Evolutionary conservation across 768 basidiomycete genomes (phyloP), one percentile per base, ranked within the genome.

Genomic region (Agaricus blazei): DNA sequence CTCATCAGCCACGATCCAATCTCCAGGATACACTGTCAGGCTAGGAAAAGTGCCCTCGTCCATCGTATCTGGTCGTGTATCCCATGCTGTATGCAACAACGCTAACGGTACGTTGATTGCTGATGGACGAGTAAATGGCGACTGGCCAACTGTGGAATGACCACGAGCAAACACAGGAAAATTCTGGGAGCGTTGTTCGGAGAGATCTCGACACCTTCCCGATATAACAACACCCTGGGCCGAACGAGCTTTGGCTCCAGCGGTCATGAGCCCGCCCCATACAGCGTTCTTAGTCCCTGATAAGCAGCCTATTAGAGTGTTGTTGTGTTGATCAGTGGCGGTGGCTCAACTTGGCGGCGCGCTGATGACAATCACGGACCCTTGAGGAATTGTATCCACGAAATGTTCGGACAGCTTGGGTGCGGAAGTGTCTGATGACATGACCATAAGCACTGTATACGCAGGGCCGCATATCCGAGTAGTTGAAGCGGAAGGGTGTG

Each of bases 191-290:
- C 84, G 79, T 62, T 90, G 89, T 69, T 96, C 94, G 4, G 78
- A 75, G 11, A 93, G 67, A 69, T 98, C 94, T 63, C 94, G 80
- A 70, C 88, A 91, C 14, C 91, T 82, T 9, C 91, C 91, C 43
- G 87, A 89, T 57, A 96, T 87, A 41, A 96, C 74, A 45, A 88
- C 90, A 9, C 90, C 93, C 24, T 74, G 72, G 11, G 84, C 85
- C 19, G 79, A 79, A 54, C 85, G 83, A 11, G 82, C 79, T 64
- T 83, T 80, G 1, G 93, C 93, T 23, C 90, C 90, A 0, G 90
- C 88, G 9, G 90, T 85, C 92, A 93, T 92, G 48, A 92, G 81
- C 19, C 93, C 93, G 24, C 93, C 93, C 93, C 93, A 96, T 5
- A 93, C 89, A 3, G 92, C 91, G 62, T 84, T 88, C 68, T 87